A percentile compares a stretch with the other conserved stretches of the same genome.
Evolutionary conservation across 139 green algal genomes (phyloP).

Genomic region (Chlorella vulgaris): DNA sequence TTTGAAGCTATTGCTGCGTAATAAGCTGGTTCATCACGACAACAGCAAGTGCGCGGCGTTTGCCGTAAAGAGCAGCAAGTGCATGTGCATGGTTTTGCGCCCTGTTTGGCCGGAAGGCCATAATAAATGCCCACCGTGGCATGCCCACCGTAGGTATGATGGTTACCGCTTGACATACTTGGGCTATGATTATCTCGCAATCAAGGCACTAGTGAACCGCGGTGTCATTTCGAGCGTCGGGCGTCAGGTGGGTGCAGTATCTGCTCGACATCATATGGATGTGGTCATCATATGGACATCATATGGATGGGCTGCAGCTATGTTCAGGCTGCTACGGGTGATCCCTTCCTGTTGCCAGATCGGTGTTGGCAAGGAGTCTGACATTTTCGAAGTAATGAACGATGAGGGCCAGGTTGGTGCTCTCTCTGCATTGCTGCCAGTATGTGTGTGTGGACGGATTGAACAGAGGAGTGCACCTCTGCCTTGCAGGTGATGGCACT

Average conservation of each 20-base stretch:
- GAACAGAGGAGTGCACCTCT: neutral
- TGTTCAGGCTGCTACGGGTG: too few species aligned
- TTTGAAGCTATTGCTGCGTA: constrained; percentile 82
- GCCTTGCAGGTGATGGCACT: constrained; percentile 65
- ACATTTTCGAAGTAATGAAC: constrained; percentile 86
- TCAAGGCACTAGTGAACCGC: constrained; percentile 82
- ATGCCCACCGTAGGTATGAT: constrained; percentile 70
- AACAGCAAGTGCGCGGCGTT: constrained; percentile 57
- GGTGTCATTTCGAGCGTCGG: constrained; percentile 88
- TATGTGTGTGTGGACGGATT: neutral
- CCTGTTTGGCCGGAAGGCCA: too few species aligned
- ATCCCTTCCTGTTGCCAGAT: too few species aligned
- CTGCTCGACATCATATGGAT: too few species aligned
- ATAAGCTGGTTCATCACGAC: constrained; percentile 99
- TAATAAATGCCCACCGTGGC: neutral
- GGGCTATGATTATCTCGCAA: constrained; percentile 98
- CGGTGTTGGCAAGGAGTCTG: constrained; percentile 97
- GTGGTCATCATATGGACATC: too few species aligned
- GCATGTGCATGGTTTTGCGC: too few species aligned
- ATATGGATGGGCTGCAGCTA: too few species aligned
- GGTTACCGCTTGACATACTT: constrained; percentile 94
- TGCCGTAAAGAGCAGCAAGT: neutral
- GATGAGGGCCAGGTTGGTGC: constrained; percentile 86
- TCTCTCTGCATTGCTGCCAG: too few species aligned
- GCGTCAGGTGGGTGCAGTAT: constrained; percentile 56